phyloP scores from a whole-genome alignment of 1,284 basidiomycete species.

The Leccinum pachyderme region DNA sequence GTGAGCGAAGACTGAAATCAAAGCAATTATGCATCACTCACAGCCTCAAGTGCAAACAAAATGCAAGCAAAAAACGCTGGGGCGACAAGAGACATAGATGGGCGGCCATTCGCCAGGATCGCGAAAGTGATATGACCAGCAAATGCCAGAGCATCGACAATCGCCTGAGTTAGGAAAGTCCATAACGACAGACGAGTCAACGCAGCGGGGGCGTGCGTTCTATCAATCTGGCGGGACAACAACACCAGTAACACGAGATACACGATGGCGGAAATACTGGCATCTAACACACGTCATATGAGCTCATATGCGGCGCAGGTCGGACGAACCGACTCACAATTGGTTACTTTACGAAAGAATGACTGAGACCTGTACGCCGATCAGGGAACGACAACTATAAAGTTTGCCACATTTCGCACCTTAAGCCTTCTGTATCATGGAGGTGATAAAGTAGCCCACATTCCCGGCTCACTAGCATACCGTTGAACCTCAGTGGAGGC shows the following conservation, averaged over 20 bases:
- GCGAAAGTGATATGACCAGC: slow-evolving; percentile 84
- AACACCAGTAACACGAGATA: slow-evolving; percentile 69
- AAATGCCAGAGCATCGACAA: slow-evolving; percentile 79
- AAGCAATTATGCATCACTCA: slow-evolving; percentile 35
- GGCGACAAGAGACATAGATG: slow-evolving; percentile 75
- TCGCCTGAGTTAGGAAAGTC: slow-evolving; percentile 75
- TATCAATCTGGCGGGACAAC: slow-evolving; percentile 70
- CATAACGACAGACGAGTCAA: slow-evolving; percentile 78
- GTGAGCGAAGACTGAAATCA: background rate
- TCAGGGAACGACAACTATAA: slow-evolving; percentile 4
- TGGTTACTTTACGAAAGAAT: slow-evolving; percentile 80
- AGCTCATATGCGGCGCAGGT: background rate
- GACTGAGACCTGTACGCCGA: slow-evolving; percentile 46
- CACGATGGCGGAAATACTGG: slow-evolving; percentile 62
- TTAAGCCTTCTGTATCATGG: slow-evolving; percentile 63
- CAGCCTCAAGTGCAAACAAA: slow-evolving; percentile 71
- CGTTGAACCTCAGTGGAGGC: slow-evolving; percentile 58
- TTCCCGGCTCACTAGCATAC: slow-evolving; percentile 69
- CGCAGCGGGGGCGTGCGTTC: slow-evolving; percentile 74
- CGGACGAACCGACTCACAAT: slow-evolving; percentile 52
- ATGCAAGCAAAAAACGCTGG: slow-evolving; percentile 78
- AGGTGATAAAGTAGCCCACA: slow-evolving; percentile 76
- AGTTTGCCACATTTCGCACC: slow-evolving; percentile 37
- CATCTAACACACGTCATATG: slow-evolving; percentile 49
- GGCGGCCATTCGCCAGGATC: slow-evolving; percentile 74